Percentiles rank a stretch among this genome's conserved stretches.
phyloP scores from a whole-genome alignment of 805 yeast genomes.

The Ogataea pini region DNA sequence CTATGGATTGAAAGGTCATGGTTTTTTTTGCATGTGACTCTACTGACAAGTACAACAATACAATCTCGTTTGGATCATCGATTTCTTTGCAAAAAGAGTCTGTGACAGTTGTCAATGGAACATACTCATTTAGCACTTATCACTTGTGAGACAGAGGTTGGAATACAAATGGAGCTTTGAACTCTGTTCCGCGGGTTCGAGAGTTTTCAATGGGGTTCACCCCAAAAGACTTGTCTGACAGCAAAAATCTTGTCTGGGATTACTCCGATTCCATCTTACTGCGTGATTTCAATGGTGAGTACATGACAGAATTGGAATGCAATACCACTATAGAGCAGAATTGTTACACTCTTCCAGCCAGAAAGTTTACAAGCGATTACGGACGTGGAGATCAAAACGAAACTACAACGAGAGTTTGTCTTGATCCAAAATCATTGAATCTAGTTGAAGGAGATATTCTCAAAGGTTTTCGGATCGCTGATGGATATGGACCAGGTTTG shows the following conservation, averaged over 20 bases:
- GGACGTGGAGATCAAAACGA: constrained; percentile 23
- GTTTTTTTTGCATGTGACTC: constrained; percentile 29
- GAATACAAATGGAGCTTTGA: constrained; percentile 36
- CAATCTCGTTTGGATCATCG: constrained; percentile 37
- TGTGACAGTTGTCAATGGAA: constrained; percentile 24
- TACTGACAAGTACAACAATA: constrained; percentile 32
- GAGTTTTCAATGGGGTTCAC: constrained; percentile 28
- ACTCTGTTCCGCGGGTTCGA: constrained; percentile 31
- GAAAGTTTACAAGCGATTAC: constrained; percentile 32
- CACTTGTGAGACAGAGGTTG: constrained; percentile 37
- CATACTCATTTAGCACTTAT: constrained; percentile 32
- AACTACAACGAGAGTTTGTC: constrained; percentile 30
- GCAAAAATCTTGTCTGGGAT: constrained; percentile 29
- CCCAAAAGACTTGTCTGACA: constrained; percentile 23
- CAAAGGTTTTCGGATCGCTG: constrained; percentile 37
- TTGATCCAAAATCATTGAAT: constrained; percentile 34
- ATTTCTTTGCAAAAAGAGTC: constrained; percentile 29
- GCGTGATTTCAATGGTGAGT: constrained; percentile 33
- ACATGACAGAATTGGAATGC: constrained; percentile 34
- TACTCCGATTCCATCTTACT: constrained; percentile 32
- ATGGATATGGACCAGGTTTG: constrained; percentile 37
- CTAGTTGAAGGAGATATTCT: constrained; percentile 31
- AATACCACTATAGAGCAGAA: constrained; percentile 28
- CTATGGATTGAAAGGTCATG: constrained; percentile 34
- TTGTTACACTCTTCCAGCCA: constrained; percentile 32